Conservation (phyloP, 805 yeast species). For the Metschnikowia matae region DNA sequence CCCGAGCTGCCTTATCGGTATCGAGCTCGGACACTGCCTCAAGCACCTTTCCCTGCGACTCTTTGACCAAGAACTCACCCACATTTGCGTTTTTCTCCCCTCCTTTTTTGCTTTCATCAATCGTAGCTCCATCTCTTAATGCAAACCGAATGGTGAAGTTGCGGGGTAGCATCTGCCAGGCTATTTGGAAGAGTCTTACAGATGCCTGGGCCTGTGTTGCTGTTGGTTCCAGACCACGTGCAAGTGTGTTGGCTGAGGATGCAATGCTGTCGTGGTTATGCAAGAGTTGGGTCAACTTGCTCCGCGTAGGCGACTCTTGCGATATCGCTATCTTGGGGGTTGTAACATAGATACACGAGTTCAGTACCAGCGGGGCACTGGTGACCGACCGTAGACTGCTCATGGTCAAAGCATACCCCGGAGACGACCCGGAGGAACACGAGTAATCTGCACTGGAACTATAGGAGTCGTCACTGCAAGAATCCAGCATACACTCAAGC, state of each 20-base stretch:
- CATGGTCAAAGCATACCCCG: neutral
- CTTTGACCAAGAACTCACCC: neutral
- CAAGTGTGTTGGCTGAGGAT: neutral
- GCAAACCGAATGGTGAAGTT: neutral
- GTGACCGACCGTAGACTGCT: neutral
- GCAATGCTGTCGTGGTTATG: neutral
- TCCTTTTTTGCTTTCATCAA: neutral
- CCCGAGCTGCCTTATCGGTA: conserved; percentile 4
- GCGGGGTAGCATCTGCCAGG: conserved; percentile 4
- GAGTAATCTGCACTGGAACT: conserved; percentile 2
- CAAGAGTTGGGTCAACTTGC: conserved; percentile 3
- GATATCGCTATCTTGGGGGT: neutral
- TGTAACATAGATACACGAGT: neutral
- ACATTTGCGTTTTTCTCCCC: neutral
- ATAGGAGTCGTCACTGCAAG: conserved; percentile 3
- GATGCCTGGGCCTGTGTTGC: neutral
- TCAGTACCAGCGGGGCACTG: conserved; percentile 3
- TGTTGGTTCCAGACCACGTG: neutral
- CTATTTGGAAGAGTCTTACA: neutral
- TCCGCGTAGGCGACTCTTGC: neutral
- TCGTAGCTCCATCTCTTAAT: neutral
- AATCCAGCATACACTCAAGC: conserved; percentile 2
- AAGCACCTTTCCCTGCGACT: neutral
- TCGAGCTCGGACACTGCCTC: neutral
- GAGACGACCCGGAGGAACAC: neutral